Evolutionary conservation across 176 grass and related monocot species (phyloP).

Genomic region (Paspalum vaginatum): DNA sequence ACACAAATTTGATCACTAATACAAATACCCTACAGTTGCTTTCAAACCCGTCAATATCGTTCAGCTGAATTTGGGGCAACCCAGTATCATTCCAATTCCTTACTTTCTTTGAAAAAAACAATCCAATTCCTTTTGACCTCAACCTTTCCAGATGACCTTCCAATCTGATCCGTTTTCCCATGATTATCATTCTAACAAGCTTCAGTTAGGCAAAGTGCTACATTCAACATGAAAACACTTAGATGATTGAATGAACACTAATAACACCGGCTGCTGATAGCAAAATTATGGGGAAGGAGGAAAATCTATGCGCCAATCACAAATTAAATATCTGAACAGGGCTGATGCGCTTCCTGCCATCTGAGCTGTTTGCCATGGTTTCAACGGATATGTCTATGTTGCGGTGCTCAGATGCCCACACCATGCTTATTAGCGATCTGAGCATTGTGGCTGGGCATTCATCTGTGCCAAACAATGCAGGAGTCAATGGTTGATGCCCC

Average conservation of each 20-base stretch:
- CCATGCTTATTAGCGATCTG: slow-evolving; percentile 70
- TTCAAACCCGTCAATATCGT: background rate
- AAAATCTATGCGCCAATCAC: slow-evolving; percentile 26
- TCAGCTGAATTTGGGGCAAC: background rate
- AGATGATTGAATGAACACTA: too few species aligned
- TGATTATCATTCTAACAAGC: too few species aligned
- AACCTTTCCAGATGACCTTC: too few species aligned
- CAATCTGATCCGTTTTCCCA: too few species aligned
- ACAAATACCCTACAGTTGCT: background rate
- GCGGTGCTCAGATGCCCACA: slow-evolving; percentile 64
- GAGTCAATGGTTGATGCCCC: slow-evolving; percentile 22
- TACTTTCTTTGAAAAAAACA: background rate
- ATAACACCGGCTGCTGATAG: background rate
- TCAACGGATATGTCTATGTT: slow-evolving; percentile 81
- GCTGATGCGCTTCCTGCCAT: slow-evolving; percentile 55
- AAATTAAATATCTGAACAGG: slow-evolving; percentile 86
- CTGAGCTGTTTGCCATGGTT: slow-evolving; percentile 46
- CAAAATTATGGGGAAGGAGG: background rate
- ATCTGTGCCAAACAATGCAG: slow-evolving; percentile 50
- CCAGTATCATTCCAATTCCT: background rate
- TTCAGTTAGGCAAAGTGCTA: too few species aligned
- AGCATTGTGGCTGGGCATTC: slow-evolving; percentile 52
- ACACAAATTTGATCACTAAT: slow-evolving; percentile 3
- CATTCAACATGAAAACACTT: too few species aligned
- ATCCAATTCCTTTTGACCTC: background rate